Evolutionary conservation across 345 rosid genomes (phyloP), one percentile per base, ranked within the genome.

Genomic region (Eucalyptus cladocalyx): DNA sequence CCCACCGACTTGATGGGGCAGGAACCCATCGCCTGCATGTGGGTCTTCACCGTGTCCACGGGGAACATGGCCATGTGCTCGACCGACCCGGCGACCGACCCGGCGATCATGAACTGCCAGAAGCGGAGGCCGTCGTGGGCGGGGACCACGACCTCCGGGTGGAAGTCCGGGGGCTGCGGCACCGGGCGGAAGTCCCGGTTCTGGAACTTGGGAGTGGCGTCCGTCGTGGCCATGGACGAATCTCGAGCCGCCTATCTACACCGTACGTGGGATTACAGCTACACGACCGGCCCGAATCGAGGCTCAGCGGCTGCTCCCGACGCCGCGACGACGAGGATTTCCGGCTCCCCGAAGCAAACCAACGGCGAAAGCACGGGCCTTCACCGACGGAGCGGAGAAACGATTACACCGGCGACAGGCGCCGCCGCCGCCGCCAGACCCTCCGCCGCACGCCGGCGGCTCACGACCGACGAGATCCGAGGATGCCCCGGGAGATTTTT

Each of bases 21-120:
- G 45, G 99, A 94, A 32, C 96, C 94, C n/a, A 96, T 92, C 30
- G 99, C 99, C 91, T 98, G 99, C 99, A 98, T 98, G 60, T 93
- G 99, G 34, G 99, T 98, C 92, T 98, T 98, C 92, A 98, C 88
- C 45, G 99, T 98, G 90, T 97, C 99, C 17, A 98, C 99, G 16
- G 99, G 99, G 90, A 96, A 98, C 99, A 98, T 98, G 54, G 99
- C 96, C 99, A 98, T 96, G 95, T 98, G 99, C 87, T 98, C 99
- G 47, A 96, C 93, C 19, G 94, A 93, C 11, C 99, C 99, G 62
- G 99, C 99, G 26, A 98, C 87, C 7, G 99, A 98, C 45, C 99
- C 99, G 47, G 99, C 97, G 40, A 95, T 90, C 99, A 98, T 98
- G 92, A 94, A 97, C 87, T 98, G 99, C 98, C 98, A 95, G 91